phyloP scores from a whole-genome alignment of 768 basidiomycete species.

The Rhodocollybia butyracea region DNA sequence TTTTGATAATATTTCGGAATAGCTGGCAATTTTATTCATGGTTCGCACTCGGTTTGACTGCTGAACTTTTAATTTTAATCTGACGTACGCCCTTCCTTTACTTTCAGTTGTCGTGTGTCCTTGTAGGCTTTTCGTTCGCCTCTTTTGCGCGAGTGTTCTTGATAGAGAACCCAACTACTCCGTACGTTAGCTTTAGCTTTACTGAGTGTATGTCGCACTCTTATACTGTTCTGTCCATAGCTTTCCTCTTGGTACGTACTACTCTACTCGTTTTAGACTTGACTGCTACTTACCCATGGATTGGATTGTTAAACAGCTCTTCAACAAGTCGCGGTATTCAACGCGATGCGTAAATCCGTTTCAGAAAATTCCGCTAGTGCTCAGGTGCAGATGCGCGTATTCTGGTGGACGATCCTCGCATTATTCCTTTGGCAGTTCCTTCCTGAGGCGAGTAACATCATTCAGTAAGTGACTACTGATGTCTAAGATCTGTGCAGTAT shows the following conservation, averaged over 20 bases:
- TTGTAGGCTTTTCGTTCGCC: conserved; percentile 21
- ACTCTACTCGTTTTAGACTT: not conserved
- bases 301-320: conserved; percentile 14
- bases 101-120: conserved; percentile 14
- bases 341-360: conserved; percentile 10
- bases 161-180: conserved; percentile 19
- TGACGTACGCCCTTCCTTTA: not conserved
- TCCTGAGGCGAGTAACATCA: conserved; percentile 12
- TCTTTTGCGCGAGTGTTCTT: conserved; percentile 18
- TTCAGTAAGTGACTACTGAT: not conserved
- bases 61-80: not conserved
- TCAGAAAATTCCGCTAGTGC: conserved; percentile 6
- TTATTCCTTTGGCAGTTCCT: conserved; percentile 18
- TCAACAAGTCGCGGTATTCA: conserved; percentile 13
- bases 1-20: not conserved
- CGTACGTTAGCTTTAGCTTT: conserved; percentile 8
- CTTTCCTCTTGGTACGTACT: not conserved
- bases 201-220: not conserved
- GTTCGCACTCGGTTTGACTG: not conserved
- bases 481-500: conserved; percentile 11
- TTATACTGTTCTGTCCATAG: not conserved
- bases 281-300: conserved; percentile 7
- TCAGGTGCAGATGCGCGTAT: conserved; percentile 21
- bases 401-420: conserved; percentile 16
- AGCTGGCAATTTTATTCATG: conserved; percentile 23